These are phyloP conservation scores for Nephromyces sp. DNA, from an alignment of 169 alveolate species.

Conservation along the genomic window DNA sequence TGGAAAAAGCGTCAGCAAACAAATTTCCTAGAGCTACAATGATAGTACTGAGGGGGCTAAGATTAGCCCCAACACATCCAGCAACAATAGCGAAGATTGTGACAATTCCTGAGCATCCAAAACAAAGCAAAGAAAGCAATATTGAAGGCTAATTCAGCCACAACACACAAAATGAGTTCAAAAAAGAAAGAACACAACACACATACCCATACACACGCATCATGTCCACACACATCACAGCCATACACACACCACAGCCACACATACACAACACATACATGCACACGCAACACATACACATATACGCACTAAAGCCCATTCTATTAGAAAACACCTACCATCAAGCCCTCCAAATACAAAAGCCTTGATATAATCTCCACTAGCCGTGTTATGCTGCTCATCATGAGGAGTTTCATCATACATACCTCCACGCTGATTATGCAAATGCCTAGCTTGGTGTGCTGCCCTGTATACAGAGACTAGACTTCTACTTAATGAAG, in stretches of 20 bases:
- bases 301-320: too few relatives aligned
- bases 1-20: constrained; percentile 76
- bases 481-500: too few relatives aligned
- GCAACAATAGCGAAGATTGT: constrained; percentile 77
- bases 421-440: too few relatives aligned
- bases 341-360: constrained; percentile 78
- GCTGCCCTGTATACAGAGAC: too few relatives aligned
- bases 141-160: neutral
- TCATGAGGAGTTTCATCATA: too few relatives aligned
- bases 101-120: constrained; percentile 60
- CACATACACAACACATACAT: too few relatives aligned
- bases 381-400: constrained; percentile 19
- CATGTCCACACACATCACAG: too few relatives aligned
- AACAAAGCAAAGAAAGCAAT: neutral
- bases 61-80: constrained; percentile 77
- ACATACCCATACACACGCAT: too few relatives aligned
- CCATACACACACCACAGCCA: too few relatives aligned
- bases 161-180: neutral
- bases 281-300: too few relatives aligned
- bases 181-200: too few relatives aligned
- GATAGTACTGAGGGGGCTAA: constrained; percentile 64
- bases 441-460: too few relatives aligned
- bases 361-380: constrained; percentile 56
- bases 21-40: constrained; percentile 71
- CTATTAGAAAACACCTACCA: constrained; percentile 48